Percentiles rank a stretch among this genome's conserved stretches.
phyloP scores from a whole-genome alignment of 2,329 filamentous ascomycete genomes.

The Penicillium sp. region DNA sequence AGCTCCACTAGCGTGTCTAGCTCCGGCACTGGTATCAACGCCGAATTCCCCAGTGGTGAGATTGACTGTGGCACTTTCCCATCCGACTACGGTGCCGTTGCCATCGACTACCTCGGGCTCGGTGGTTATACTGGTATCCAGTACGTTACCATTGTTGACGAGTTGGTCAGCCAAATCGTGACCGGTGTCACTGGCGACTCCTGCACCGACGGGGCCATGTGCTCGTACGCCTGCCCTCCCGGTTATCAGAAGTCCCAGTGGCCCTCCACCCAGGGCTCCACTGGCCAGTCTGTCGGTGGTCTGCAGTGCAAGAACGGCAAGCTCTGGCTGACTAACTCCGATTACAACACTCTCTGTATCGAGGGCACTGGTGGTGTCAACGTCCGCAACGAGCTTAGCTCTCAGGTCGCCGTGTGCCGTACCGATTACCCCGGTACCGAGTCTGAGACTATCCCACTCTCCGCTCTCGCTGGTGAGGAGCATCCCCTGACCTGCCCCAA shows the following conservation, averaged over 20 bases:
- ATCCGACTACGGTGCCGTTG: slow-evolving; percentile 75
- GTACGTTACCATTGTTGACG: slow-evolving; percentile 56
- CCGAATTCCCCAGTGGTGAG: slow-evolving; percentile 74
- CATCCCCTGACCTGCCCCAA: slow-evolving; percentile 75
- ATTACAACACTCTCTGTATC: slow-evolving; percentile 73
- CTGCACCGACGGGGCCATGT: slow-evolving; percentile 70
- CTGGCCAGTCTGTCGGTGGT: slow-evolving; percentile 85
- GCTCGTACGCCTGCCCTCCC: slow-evolving; percentile 89
- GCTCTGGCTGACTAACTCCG: slow-evolving; percentile 74
- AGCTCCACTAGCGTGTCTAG: slow-evolving; percentile 30
- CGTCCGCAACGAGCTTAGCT: slow-evolving; percentile 72
- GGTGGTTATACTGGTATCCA: slow-evolving; percentile 83
- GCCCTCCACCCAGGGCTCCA: slow-evolving; percentile 75
- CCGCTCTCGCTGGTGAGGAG: slow-evolving; percentile 62
- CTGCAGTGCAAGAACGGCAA: slow-evolving; percentile 74
- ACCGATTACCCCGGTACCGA: slow-evolving; percentile 96
- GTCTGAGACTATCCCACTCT: slow-evolving; percentile 78
- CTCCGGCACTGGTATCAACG: slow-evolving; percentile 57
- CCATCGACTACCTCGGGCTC: slow-evolving; percentile 69
- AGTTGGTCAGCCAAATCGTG: slow-evolving; percentile 66
- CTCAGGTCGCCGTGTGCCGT: slow-evolving; percentile 77
- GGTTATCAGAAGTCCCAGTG: slow-evolving; percentile 94
- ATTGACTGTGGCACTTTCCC: slow-evolving; percentile 76
- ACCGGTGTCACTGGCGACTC: slow-evolving; percentile 63
- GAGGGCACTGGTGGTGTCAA: slow-evolving; percentile 69